A percentile compares a stretch with the other conserved stretches of the same genome.
Conservation (phyloP, 2,329 filamentous ascomycete genomes). For the Phialemoniopsis sp. region DNA sequence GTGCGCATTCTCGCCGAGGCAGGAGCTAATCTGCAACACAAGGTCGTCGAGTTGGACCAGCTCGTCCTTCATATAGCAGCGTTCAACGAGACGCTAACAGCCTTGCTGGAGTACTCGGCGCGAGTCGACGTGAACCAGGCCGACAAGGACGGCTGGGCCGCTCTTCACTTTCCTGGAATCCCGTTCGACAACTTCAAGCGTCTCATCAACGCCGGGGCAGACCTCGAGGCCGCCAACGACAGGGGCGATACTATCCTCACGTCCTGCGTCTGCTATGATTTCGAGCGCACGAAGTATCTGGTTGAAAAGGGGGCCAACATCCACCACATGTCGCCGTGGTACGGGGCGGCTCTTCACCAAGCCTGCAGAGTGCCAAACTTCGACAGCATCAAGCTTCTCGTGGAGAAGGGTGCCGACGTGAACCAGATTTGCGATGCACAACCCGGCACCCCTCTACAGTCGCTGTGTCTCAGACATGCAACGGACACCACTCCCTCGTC, state of each 20-base stretch:
- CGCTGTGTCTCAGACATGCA: background rate
- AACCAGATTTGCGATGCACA: background rate
- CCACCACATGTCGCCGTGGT: background rate
- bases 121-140: background rate
- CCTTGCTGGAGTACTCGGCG: background rate
- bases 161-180: background rate
- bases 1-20: background rate
- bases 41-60: background rate
- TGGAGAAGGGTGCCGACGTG: background rate
- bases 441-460: background rate
- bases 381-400: background rate
- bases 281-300: background rate
- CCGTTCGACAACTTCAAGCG: conserved; percentile 2
- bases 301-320: background rate
- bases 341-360: background rate
- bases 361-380: background rate
- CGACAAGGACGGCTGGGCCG: background rate
- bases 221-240: conserved; percentile 2
- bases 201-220: conserved; percentile 5
- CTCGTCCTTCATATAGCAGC: too few relatives aligned
- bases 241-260: background rate
- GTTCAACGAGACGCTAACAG: too few relatives aligned
- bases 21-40: too few relatives aligned
- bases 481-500: background rate
- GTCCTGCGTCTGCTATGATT: background rate